These are phyloP conservation scores for Exophiala phaeomuriformis DNA, from an alignment of 2,329 filamentous ascomycete species.

Conservation along the genomic window DNA sequence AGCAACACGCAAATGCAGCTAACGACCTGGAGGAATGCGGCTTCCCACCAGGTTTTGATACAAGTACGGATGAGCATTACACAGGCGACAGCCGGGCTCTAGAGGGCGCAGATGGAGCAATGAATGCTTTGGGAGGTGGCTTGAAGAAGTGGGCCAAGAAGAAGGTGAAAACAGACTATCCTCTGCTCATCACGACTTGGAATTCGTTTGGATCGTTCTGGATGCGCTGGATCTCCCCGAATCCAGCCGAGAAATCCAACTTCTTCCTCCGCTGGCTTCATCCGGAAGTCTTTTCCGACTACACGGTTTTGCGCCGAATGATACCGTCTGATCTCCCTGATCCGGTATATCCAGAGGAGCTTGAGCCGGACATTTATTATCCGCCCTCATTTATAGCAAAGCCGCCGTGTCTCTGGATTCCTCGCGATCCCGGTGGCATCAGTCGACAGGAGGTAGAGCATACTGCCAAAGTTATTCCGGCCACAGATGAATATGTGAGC, in stretches of 20 bases:
- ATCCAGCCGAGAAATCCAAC: constrained; percentile 13
- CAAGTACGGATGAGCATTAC: constrained; percentile 35
- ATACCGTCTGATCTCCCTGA: constrained; percentile 20
- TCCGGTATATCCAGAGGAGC: constrained; percentile 55
- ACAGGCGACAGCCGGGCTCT: constrained; percentile 6
- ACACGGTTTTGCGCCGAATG: constrained; percentile 17
- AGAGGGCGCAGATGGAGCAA: constrained; percentile 14
- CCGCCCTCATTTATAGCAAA: constrained; percentile 60
- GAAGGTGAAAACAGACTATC: constrained; percentile 12
- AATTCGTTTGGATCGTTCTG: constrained; percentile 7
- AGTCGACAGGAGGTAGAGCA: constrained; percentile 72
- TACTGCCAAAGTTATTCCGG: constrained; percentile 24
- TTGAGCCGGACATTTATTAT: constrained; percentile 61
- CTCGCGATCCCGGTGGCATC: constrained; percentile 64
- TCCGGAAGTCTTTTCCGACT: constrained; percentile 20
- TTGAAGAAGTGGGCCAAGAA: constrained; percentile 10
- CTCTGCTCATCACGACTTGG: constrained; percentile 7
- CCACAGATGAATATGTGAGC: constrained; percentile 18
- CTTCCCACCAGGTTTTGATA: constrained; percentile 37
- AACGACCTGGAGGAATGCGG: constrained; percentile 32
- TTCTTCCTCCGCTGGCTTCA: constrained; percentile 36
- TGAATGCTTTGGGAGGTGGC: constrained; percentile 13
- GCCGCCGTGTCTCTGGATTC: constrained; percentile 70
- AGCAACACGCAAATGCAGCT: constrained; percentile 10
- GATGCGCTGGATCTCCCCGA: constrained; percentile 18